Evolutionary conservation across 208 protist genomes (phyloP).

Genomic region (Strigomonas culicis): DNA sequence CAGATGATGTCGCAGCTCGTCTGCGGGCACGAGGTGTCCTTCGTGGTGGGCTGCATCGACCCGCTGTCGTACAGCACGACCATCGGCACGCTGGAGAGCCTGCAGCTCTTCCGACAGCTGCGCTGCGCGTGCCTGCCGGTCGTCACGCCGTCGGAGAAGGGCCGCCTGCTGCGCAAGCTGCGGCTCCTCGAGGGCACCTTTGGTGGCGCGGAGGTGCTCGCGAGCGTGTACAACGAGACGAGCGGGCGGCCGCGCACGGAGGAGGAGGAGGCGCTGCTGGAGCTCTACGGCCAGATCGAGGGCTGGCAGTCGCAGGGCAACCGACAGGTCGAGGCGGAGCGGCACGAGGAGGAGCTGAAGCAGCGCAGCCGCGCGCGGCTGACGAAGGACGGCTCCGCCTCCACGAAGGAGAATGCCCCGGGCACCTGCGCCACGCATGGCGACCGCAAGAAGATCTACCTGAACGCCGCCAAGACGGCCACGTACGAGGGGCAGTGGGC

Average conservation of each 20-base stretch:
- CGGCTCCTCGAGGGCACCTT: conserved; percentile 53
- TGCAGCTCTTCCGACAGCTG: conserved; percentile 82
- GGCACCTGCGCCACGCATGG: conserved; percentile 57
- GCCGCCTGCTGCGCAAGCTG: conserved; percentile 60
- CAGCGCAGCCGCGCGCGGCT: conserved; percentile 31
- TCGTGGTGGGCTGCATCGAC: conserved; percentile 81
- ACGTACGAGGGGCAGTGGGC: conserved; percentile 91
- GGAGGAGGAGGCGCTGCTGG: conserved; percentile 71
- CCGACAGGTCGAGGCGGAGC: background rate
- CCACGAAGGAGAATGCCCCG: conserved; percentile 6
- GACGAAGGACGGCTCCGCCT: background rate
- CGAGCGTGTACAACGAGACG: conserved; percentile 42
- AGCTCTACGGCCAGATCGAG: conserved; percentile 42
- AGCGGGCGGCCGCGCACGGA: conserved; percentile 80
- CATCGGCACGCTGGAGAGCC: conserved; percentile 78
- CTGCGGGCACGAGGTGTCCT: conserved; percentile 79
- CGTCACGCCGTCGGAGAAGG: conserved; percentile 66
- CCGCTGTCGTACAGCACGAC: conserved; percentile 72
- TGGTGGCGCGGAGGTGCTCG: conserved; percentile 47
- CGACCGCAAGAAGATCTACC: conserved; percentile 74
- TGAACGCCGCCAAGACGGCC: conserved; percentile 69
- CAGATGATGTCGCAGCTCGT: conserved; percentile 87
- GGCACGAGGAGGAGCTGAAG: conserved; percentile 31
- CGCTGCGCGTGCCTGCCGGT: conserved; percentile 51
- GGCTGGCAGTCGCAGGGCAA: conserved; percentile 16